Evolutionary conservation across 495 filamentous ascomycete species (phyloP).

Genomic region (Aspergillus wentii): DNA sequence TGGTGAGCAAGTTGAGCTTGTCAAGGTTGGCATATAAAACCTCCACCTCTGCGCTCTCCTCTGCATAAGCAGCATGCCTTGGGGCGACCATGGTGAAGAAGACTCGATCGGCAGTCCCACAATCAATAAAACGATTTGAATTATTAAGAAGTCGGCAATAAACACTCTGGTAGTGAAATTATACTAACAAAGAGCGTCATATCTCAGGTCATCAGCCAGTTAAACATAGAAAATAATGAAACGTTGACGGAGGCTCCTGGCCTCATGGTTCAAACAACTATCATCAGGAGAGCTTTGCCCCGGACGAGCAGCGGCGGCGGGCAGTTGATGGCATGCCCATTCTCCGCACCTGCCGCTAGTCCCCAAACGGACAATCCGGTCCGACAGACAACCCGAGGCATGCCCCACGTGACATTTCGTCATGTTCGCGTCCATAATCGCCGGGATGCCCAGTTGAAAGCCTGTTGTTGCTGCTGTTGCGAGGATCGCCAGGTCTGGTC

Average conservation of each 20-base stretch:
- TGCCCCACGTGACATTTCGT: constrained; percentile 22
- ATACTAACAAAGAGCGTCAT: constrained; percentile 24
- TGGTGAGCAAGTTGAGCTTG: constrained; percentile 70
- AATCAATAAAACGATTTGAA: constrained; percentile 7
- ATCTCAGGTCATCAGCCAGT: constrained; percentile 9
- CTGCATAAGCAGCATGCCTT: constrained; percentile 54
- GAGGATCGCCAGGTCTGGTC: constrained; percentile 15
- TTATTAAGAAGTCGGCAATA: not conserved
- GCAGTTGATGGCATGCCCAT: too few relatives aligned
- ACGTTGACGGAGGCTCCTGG: constrained; percentile 16
- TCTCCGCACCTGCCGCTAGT: constrained; percentile 18
- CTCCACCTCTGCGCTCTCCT: constrained; percentile 69
- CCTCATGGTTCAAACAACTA: constrained; percentile 13
- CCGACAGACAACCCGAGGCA: constrained; percentile 10
- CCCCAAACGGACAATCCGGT: constrained; percentile 12
- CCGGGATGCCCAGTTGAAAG: too few relatives aligned
- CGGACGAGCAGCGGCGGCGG: constrained; percentile 2
- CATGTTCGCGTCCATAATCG: constrained; percentile 9
- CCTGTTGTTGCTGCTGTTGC: too few relatives aligned
- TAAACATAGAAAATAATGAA: constrained; percentile 2
- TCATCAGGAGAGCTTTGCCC: constrained; percentile 1
- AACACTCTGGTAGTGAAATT: not conserved
- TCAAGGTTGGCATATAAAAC: constrained; percentile 61
- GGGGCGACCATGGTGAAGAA: constrained; percentile 40
- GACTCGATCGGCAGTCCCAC: constrained; percentile 14